Evolutionary conservation across 1,284 basidiomycete genomes (phyloP).

Genomic region (Puccinia polysora): DNA sequence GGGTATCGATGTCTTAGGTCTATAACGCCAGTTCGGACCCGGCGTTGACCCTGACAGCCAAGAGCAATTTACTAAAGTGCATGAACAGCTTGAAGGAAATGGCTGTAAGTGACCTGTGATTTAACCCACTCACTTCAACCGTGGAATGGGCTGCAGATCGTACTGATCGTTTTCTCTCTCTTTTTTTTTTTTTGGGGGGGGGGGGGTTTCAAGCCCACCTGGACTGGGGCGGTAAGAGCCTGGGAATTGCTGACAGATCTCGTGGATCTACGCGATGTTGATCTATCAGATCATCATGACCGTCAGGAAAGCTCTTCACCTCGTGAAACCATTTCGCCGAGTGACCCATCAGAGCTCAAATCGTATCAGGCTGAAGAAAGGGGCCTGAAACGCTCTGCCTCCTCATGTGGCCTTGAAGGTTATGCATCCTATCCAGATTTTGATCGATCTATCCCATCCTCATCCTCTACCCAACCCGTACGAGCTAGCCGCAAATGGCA

Average conservation of each 20-base stretch:
- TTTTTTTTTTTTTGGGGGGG: no score
- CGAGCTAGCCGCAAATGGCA: background rate
- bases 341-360: background rate
- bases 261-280: constrained; percentile 28
- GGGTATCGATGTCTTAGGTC: constrained; percentile 44
- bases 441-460: background rate
- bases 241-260: constrained; percentile 22
- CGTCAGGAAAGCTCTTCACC: background rate
- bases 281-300: background rate
- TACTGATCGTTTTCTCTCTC: background rate
- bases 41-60: constrained; percentile 47
- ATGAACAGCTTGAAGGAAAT: constrained; percentile 67
- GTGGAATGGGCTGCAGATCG: background rate
- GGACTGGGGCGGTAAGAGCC: constrained; percentile 35
- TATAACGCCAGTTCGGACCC: constrained; percentile 51
- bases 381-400: background rate
- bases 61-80: constrained; percentile 63
- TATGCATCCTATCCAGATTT: background rate
- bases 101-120: constrained; percentile 56
- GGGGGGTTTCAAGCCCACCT: constrained; percentile 13
- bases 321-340: background rate
- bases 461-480: background rate
- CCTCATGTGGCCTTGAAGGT: background rate
- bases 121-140: background rate
- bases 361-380: constrained; percentile 17